phyloP scores from a whole-genome alignment of 345 rosid genomes.

The Eucalyptus rudis region DNA sequence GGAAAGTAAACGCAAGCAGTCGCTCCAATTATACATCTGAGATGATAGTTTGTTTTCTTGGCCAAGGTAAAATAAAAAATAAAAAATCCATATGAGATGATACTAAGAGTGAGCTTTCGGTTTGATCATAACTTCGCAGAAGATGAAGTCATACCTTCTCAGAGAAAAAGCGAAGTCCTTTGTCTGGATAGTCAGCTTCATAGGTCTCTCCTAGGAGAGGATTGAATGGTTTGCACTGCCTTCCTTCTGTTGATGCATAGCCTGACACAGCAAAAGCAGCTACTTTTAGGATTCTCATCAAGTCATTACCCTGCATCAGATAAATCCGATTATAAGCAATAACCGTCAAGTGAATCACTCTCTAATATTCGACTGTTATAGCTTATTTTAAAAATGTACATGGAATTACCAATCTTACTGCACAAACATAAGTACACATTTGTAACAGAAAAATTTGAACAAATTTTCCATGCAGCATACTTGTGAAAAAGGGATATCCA shows the following conservation, averaged over 20 bases:
- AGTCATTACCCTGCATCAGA: slow-evolving; percentile 71
- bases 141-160: slow-evolving; percentile 51
- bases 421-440: background rate
- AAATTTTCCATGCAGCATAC: background rate
- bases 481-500: background rate
- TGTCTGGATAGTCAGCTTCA: slow-evolving; percentile 98
- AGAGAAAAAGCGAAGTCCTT: slow-evolving; percentile 91
- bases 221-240: slow-evolving; percentile 97
- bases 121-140: background rate
- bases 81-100: background rate
- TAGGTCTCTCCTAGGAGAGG: slow-evolving; percentile 98
- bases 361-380: background rate
- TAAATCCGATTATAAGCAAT: background rate
- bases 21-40: background rate
- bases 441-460: background rate
- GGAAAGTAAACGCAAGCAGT: background rate
- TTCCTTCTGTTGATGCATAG: slow-evolving; percentile 96
- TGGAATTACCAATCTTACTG: background rate
- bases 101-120: background rate
- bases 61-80: background rate
- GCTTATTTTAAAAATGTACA: background rate
- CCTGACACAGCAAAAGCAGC: slow-evolving; percentile 99
- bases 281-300: slow-evolving; percentile 86
- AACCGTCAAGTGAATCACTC: background rate
- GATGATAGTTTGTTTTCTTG: background rate